A percentile compares a stretch with the other conserved stretches of the same genome.
phyloP scores from a whole-genome alignment of 768 basidiomycete species.

The Lactarius psammicola region DNA sequence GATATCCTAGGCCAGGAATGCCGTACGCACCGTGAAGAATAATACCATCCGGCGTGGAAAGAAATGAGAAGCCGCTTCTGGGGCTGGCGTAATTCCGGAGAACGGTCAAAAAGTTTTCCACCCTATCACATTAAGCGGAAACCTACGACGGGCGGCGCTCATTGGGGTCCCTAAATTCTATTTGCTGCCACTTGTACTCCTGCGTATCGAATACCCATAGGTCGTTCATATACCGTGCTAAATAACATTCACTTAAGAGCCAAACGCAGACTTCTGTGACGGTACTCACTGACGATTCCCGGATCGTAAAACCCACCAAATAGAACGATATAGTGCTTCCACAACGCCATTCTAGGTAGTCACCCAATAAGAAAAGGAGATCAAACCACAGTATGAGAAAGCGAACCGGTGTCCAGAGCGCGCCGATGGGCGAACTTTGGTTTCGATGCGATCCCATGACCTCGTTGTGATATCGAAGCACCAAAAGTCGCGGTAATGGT shows the following conservation, averaged over 20 bases:
- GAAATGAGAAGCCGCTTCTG: constrained; percentile 81
- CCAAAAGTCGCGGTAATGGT: constrained; percentile 91
- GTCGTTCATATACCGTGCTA: constrained; percentile 81
- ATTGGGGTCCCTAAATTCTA: constrained; percentile 63
- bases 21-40: constrained; percentile 62
- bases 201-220: constrained; percentile 85
- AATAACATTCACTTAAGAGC: neutral
- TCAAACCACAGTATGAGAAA: neutral
- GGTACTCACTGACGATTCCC: constrained; percentile 66
- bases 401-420: constrained; percentile 78
- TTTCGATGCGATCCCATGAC: constrained; percentile 86
- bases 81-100: constrained; percentile 44
- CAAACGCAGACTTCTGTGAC: neutral
- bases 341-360: constrained; percentile 69
- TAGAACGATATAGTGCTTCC: constrained; percentile 83
- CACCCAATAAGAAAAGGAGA: neutral
- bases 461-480: constrained; percentile 77
- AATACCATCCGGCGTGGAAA: constrained; percentile 74
- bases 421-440: constrained; percentile 74
- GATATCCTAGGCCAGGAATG: neutral
- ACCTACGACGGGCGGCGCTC: constrained; percentile 73
- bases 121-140: neutral
- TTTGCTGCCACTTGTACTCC: constrained; percentile 80
- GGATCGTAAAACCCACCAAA: constrained; percentile 93
- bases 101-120: neutral